A percentile compares a stretch with the other conserved stretches of the same genome.
These are phyloP conservation scores for Ceriops tagal DNA, from an alignment of 345 rosid genomes.

Conservation along the genomic window DNA sequence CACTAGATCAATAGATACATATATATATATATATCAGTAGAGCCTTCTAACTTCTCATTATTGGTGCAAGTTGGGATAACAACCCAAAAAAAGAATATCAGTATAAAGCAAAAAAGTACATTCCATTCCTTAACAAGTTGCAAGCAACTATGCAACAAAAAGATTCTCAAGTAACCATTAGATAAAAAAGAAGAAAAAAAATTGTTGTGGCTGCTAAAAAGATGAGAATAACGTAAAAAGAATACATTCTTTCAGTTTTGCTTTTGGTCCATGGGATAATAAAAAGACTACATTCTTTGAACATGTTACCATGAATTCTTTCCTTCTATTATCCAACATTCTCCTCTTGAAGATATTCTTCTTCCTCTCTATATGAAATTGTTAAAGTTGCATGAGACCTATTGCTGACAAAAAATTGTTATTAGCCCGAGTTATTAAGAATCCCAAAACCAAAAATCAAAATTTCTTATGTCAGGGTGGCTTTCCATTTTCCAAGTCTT, in stretches of 20 bases:
- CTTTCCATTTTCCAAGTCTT: slow-evolving; percentile 49
- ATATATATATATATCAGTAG: neutral
- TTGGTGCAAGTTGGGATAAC: neutral
- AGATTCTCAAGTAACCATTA: slow-evolving; percentile 18
- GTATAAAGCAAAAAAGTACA: neutral
- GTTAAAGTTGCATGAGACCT: slow-evolving; percentile 11
- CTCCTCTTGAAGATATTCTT: slow-evolving; percentile 11
- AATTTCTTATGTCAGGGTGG: slow-evolving; percentile 31
- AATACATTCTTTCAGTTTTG: slow-evolving; percentile 25
- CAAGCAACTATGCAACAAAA: neutral
- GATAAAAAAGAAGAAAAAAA: slow-evolving; percentile 7
- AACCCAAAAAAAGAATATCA: neutral
- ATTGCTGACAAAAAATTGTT: slow-evolving; percentile 10
- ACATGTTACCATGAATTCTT: slow-evolving; percentile 27
- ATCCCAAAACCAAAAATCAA: slow-evolving; percentile 3
- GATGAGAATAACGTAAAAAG: slow-evolving; percentile 11
- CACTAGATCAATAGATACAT: neutral
- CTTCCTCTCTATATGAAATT: slow-evolving; percentile 1
- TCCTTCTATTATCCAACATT: slow-evolving; percentile 10
- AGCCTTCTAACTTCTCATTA: neutral
- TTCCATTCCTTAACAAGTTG: slow-evolving; percentile 24
- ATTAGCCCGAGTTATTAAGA: neutral
- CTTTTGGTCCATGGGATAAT: neutral
- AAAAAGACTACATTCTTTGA: slow-evolving; percentile 33
- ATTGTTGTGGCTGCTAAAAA: slow-evolving; percentile 9